Evolutionary conservation across 768 basidiomycete species (phyloP).

Genomic region (Thelephora aurantiotincta): DNA sequence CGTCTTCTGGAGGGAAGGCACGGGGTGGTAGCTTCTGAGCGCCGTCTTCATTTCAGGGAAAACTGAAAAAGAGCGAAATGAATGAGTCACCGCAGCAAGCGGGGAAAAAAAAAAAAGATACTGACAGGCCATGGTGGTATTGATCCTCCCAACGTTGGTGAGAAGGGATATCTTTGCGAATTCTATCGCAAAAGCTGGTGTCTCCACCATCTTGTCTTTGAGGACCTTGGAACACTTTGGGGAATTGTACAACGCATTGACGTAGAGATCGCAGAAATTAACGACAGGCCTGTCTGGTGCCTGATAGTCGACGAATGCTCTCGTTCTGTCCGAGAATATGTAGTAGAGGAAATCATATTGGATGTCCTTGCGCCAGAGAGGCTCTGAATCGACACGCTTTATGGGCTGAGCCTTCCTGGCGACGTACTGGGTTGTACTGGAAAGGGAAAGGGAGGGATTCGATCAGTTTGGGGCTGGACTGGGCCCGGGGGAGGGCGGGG

Average conservation of each 20-base stretch:
- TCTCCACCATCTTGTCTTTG: slow-evolving; percentile 78
- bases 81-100: slow-evolving; percentile 3
- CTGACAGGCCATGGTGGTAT: slow-evolving; percentile 84
- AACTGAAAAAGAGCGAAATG: slow-evolving; percentile 30
- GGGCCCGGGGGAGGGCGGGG: not conserved
- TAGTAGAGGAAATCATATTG: slow-evolving; percentile 74
- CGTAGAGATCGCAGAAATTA: slow-evolving; percentile 74
- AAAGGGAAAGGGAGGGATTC: slow-evolving; percentile 45
- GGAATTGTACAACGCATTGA: slow-evolving; percentile 68
- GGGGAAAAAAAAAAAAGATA: slow-evolving; percentile 6
- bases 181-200: slow-evolving; percentile 63
- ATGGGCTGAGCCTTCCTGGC: slow-evolving; percentile 55
- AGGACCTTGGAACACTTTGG: slow-evolving; percentile 79
- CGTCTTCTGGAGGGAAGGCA: slow-evolving; percentile 82
- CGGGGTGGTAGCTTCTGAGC: slow-evolving; percentile 77
- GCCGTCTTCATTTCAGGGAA: slow-evolving; percentile 92
- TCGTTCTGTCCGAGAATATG: slow-evolving; percentile 58
- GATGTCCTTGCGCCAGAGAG: slow-evolving; percentile 70
- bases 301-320: slow-evolving; percentile 56
- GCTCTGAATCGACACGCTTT: slow-evolving; percentile 73
- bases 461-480: slow-evolving; percentile 16
- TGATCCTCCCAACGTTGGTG: slow-evolving; percentile 84
- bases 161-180: slow-evolving; percentile 74
- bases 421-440: slow-evolving; percentile 21
- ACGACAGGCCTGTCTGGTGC: slow-evolving; percentile 33